These are phyloP conservation scores for Magnaporthales sp. DNA, from an alignment of 2,329 filamentous ascomycete species.

Conservation along the genomic window DNA sequence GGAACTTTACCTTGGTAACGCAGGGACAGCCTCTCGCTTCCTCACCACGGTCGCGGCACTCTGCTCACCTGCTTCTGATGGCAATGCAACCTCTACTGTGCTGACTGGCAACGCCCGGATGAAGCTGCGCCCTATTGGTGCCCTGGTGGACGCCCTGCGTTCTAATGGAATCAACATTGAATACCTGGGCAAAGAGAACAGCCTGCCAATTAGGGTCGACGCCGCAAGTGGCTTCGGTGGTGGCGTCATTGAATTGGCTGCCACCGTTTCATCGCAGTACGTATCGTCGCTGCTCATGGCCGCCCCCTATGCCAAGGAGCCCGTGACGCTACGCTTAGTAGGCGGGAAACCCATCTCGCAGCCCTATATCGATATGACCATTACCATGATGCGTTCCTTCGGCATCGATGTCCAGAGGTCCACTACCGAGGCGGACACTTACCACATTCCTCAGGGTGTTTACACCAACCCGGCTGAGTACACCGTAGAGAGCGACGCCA, in stretches of 20 bases:
- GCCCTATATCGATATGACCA: slow-evolving; percentile 97
- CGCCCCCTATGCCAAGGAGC: slow-evolving; percentile 89
- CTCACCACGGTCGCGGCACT: slow-evolving; percentile 85
- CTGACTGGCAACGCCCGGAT: slow-evolving; percentile 92
- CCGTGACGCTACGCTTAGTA: slow-evolving; percentile 80
- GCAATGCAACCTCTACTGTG: slow-evolving; percentile 54
- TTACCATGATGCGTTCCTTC: slow-evolving; percentile 93
- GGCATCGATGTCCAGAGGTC: slow-evolving; percentile 75
- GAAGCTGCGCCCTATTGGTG: slow-evolving; percentile 90
- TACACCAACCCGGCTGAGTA: slow-evolving; percentile 85
- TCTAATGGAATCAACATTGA: slow-evolving; percentile 81
- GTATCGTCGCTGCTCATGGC: slow-evolving; percentile 96
- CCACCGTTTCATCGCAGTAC: slow-evolving; percentile 97
- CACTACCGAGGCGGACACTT: slow-evolving; percentile 74
- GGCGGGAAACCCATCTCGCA: slow-evolving; percentile 98
- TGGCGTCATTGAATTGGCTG: slow-evolving; percentile 82
- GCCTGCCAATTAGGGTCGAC: slow-evolving; percentile 74
- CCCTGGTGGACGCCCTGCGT: slow-evolving; percentile 81
- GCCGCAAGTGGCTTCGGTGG: slow-evolving; percentile 78
- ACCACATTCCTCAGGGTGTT: slow-evolving; percentile 77
- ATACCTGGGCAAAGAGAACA: slow-evolving; percentile 76
- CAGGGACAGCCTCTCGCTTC: slow-evolving; percentile 92
- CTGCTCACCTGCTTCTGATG: slow-evolving; percentile 51
- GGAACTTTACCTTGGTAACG: slow-evolving; percentile 88
- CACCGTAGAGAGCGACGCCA: slow-evolving; percentile 91